These are phyloP conservation scores for Pouteria glomerata DNA, from an alignment of 148 eudicot species.

Conservation along the genomic window DNA sequence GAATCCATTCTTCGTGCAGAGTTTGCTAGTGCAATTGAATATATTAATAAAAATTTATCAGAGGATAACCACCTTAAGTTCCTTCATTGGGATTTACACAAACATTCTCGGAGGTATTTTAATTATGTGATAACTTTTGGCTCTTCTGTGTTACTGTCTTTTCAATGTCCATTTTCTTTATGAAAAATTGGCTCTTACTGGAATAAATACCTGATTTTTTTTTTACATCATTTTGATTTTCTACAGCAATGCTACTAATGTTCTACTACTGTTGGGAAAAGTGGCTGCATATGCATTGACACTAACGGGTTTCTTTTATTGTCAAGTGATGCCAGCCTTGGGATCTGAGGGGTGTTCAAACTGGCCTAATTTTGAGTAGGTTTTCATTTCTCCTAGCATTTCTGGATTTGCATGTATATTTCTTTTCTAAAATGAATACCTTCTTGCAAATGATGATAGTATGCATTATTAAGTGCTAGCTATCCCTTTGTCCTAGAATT, in stretches of 20 bases:
- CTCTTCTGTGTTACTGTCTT: neutral
- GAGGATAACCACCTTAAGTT: conserved; percentile 68
- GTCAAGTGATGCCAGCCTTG: conserved; percentile 45
- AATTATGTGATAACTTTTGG: neutral
- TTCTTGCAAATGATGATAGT: neutral
- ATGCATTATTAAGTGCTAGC: neutral
- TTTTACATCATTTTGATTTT: neutral
- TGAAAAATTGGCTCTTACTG: neutral
- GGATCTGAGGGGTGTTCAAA: conserved; percentile 34
- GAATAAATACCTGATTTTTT: conserved; percentile 9
- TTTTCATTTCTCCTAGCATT: conserved; percentile 7
- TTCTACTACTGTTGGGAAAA: conserved; percentile 62
- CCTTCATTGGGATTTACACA: conserved; percentile 79
- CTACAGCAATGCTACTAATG: conserved; percentile 69
- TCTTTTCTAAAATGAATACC: neutral
- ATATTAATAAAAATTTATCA: conserved; percentile 58
- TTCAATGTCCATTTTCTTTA: neutral
- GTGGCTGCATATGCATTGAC: conserved; percentile 87
- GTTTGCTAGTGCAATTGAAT: conserved; percentile 77
- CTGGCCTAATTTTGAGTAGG: conserved; percentile 48
- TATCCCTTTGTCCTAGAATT: conserved; percentile 1
- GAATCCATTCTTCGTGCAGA: conserved; percentile 83
- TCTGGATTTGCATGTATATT: neutral
- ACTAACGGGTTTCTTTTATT: conserved; percentile 75
- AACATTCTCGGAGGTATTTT: conserved; percentile 62